Evolutionary conservation across 1,284 basidiomycete species (phyloP).

Genomic region (Ganoderma sinense): DNA sequence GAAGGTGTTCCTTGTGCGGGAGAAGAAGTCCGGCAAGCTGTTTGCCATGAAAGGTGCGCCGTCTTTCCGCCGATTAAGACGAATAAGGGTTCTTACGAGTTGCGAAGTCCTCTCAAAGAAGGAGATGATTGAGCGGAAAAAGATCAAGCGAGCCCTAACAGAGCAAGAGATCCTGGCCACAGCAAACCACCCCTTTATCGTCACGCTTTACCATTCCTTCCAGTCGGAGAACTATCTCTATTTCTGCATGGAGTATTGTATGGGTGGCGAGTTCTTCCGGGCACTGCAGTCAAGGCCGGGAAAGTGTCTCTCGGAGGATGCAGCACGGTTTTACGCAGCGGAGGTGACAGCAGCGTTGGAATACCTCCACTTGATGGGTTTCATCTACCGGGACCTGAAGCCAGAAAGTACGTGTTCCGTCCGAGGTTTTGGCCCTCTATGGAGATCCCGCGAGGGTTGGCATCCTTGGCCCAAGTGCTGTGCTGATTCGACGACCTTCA

Average conservation of each 20-base stretch:
- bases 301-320: slow-evolving; percentile 95
- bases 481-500: slow-evolving; percentile 16
- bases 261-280: slow-evolving; percentile 99
- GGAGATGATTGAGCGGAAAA: slow-evolving; percentile 98
- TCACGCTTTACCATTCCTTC: slow-evolving; percentile 97
- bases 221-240: slow-evolving; percentile 97
- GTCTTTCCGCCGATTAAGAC: slow-evolving; percentile 17
- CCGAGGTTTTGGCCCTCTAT: slow-evolving; percentile 3
- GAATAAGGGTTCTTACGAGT: slow-evolving; percentile 12
- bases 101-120: slow-evolving; percentile 89
- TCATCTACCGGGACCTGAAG: slow-evolving; percentile 99
- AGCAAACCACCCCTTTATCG: slow-evolving; percentile 97
- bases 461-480: slow-evolving; percentile 12
- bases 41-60: slow-evolving; percentile 95
- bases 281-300: slow-evolving; percentile 94
- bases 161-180: slow-evolving; percentile 97
- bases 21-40: slow-evolving; percentile 94
- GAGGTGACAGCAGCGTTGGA: slow-evolving; percentile 98
- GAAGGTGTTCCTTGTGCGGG: slow-evolving; percentile 93
- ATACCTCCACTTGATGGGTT: slow-evolving; percentile 98
- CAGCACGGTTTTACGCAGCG: slow-evolving; percentile 97
- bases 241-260: slow-evolving; percentile 99
- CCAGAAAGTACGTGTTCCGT: slow-evolving; percentile 87
- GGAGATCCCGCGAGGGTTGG: slow-evolving; percentile 22
- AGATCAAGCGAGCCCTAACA: slow-evolving; percentile 95